phyloP scores from a whole-genome alignment of 352 stramenopile species.

The Pythium oligandrum region DNA sequence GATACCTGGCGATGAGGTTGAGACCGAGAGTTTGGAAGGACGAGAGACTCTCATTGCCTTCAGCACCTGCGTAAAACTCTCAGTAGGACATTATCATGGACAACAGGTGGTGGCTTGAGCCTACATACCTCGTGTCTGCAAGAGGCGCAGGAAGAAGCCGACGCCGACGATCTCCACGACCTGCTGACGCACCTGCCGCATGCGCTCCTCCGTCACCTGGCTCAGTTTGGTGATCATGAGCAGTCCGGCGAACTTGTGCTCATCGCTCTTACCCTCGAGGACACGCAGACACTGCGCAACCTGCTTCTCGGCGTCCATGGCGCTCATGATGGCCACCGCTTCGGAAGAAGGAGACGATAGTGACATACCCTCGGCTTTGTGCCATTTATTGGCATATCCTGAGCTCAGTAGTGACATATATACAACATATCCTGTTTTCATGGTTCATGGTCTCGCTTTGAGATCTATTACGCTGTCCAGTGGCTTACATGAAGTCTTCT shows the following conservation, averaged over 20 bases:
- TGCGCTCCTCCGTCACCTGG: constrained; percentile 30
- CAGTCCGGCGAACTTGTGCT: constrained; percentile 86
- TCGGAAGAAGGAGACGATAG: too few species aligned
- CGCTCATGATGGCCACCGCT: not conserved
- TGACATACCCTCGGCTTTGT: not conserved
- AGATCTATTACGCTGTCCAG: too few species aligned
- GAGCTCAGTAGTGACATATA: constrained; percentile 7
- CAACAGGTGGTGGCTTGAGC: too few species aligned
- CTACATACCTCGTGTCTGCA: constrained; percentile 60
- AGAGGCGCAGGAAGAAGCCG: constrained; percentile 73
- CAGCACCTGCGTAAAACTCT: constrained; percentile 21
- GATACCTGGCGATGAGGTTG: constrained; percentile 75
- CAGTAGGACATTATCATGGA: too few species aligned
- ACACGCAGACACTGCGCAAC: constrained; percentile 58
- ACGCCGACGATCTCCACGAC: constrained; percentile 61
- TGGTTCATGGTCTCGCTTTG: not conserved
- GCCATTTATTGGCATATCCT: not conserved
- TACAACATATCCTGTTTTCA: not conserved
- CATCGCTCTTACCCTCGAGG: constrained; percentile 62
- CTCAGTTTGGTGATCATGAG: constrained; percentile 84
- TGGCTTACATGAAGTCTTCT: constrained; percentile 71
- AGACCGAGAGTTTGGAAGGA: constrained; percentile 73
- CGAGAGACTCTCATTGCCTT: constrained; percentile 45
- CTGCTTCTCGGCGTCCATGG: constrained; percentile 10
- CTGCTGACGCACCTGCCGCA: constrained; percentile 47